Evolutionary conservation across 2,329 filamentous ascomycete species (phyloP).

Genomic region (Cladosporium sp.): DNA sequence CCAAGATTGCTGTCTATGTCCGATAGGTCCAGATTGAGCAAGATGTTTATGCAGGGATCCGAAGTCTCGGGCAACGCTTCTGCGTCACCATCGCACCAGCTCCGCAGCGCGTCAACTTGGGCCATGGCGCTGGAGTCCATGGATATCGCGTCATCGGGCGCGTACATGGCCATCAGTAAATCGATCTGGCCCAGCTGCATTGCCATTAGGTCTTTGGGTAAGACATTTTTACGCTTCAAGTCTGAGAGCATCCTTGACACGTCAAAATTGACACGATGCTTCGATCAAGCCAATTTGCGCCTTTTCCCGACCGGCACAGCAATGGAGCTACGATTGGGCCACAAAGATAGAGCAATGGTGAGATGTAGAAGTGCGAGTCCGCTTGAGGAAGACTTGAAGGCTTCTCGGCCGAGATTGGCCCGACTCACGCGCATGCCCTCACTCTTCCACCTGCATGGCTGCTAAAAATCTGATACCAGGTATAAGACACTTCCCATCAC

Average conservation of each 20-base stretch:
- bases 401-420: too few species aligned
- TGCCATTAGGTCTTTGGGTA: conserved; percentile 9
- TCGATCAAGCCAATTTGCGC: neutral
- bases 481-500: too few species aligned
- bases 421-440: too few species aligned
- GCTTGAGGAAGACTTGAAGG: too few species aligned
- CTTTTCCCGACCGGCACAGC: too few species aligned
- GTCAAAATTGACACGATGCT: neutral
- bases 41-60: neutral
- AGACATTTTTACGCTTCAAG: neutral
- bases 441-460: too few species aligned
- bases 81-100: conserved; percentile 14
- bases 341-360: too few species aligned
- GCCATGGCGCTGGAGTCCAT: conserved; percentile 18
- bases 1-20: neutral
- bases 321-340: too few species aligned
- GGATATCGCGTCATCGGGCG: conserved; percentile 31
- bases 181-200: conserved; percentile 34
- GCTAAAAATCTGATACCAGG: too few species aligned
- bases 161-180: conserved; percentile 50
- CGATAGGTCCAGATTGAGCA: conserved; percentile 5
- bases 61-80: neutral
- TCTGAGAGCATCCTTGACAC: neutral
- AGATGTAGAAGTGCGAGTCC: too few species aligned
- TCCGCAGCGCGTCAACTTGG: conserved; percentile 8